Percentiles rank a stretch among this genome's conserved stretches.
These are phyloP conservation scores for Shiraia sp. DNA, from an alignment of 2,329 filamentous ascomycete species.

Conservation along the genomic window DNA sequence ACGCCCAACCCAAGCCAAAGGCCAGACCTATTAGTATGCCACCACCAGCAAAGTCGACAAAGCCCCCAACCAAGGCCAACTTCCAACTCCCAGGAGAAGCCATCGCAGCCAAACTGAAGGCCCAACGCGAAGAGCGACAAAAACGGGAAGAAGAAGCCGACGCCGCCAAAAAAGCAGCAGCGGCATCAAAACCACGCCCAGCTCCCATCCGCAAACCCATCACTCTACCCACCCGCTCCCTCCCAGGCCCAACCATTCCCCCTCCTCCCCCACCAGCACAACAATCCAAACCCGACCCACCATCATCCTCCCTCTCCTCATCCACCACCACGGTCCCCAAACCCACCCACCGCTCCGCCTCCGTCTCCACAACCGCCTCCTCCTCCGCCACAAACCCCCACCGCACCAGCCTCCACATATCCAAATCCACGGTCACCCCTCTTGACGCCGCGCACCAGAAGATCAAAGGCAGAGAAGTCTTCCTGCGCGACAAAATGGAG, in stretches of 20 bases:
- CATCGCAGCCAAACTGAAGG: constrained; percentile 44
- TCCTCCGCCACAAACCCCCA: constrained; percentile 24
- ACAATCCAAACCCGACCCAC: constrained; percentile 2
- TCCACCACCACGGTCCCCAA: constrained; percentile 27
- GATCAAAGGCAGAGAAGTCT: constrained; percentile 51
- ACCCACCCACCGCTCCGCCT: constrained; percentile 24
- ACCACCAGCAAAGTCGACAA: constrained; percentile 53
- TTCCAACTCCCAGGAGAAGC: constrained; percentile 60
- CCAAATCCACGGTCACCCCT: constrained; percentile 32
- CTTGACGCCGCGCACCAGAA: constrained; percentile 37
- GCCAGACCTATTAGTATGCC: constrained; percentile 47
- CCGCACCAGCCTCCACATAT: constrained; percentile 26
- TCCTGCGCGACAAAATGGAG: constrained; percentile 49
- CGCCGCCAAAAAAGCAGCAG: constrained; percentile 45
- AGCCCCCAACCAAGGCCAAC: constrained; percentile 54
- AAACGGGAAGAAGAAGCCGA: constrained; percentile 38
- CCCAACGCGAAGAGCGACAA: constrained; percentile 39
- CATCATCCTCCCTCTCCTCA: constrained; percentile 17
- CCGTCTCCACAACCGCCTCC: constrained; percentile 24
- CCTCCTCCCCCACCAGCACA: constrained; percentile 12
- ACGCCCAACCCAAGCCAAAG: constrained; percentile 7
- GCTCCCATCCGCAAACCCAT: constrained; percentile 51
- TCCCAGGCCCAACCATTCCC: constrained; percentile 18
- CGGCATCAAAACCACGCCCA: constrained; percentile 32
- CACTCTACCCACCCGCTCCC: constrained; percentile 50